These are phyloP conservation scores for Sapria himalayana DNA, from an alignment of 345 rosid genomes.

Conservation along the genomic window DNA sequence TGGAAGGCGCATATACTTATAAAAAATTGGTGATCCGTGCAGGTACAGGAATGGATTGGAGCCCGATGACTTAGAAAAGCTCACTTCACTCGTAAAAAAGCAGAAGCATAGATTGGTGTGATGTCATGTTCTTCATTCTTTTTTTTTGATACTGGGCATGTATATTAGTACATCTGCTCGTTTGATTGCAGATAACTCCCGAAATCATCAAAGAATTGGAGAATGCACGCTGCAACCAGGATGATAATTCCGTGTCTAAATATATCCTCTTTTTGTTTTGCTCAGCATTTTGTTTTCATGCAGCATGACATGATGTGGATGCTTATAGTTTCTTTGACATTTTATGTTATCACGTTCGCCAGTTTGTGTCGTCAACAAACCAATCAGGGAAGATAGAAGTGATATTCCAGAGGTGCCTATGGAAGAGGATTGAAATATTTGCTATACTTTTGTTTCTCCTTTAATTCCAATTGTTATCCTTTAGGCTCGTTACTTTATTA, in stretches of 20 bases:
- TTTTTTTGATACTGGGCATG: background rate
- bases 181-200: slow-evolving; percentile 46
- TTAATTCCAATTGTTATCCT: no score
- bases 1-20: no score
- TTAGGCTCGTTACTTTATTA: no score
- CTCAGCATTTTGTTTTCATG: background rate
- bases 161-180: slow-evolving; percentile 1
- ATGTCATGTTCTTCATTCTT: no score
- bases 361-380: slow-evolving; percentile 37
- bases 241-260: slow-evolving; percentile 39
- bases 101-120: slow-evolving; percentile 71
- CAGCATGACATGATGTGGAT: background rate
- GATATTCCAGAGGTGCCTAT: slow-evolving; percentile 96
- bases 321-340: slow-evolving; percentile 39
- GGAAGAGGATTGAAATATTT: slow-evolving; percentile 62
- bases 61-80: slow-evolving; percentile 67
- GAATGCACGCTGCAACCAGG: slow-evolving; percentile 54
- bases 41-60: slow-evolving; percentile 74
- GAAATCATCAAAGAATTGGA: slow-evolving; percentile 63
- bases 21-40: slow-evolving; percentile 7
- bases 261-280: slow-evolving; percentile 41
- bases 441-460: no score
- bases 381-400: slow-evolving; percentile 70
- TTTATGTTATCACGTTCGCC: slow-evolving; percentile 24
- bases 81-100: slow-evolving; percentile 33